These are phyloP conservation scores for Yarrowia sp. DNA, from an alignment of 805 yeast genomes.

Conservation along the genomic window DNA sequence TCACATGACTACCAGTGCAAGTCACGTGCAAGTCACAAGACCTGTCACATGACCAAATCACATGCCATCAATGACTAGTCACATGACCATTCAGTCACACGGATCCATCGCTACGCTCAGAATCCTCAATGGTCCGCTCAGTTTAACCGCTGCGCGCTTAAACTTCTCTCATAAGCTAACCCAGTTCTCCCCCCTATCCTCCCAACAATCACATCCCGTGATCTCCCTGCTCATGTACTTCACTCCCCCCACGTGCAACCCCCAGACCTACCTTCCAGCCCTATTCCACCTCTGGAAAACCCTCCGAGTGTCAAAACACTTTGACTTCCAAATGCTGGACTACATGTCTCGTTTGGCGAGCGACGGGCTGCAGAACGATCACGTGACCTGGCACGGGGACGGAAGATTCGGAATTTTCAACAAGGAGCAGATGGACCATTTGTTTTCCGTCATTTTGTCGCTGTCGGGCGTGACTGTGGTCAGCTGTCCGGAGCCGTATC, in stretches of 20 bases:
- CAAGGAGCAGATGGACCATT: slow-evolving; percentile 63
- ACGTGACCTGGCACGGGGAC: slow-evolving; percentile 47
- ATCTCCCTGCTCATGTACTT: slow-evolving; percentile 29
- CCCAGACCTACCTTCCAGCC: slow-evolving; percentile 66
- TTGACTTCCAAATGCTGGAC: slow-evolving; percentile 70
- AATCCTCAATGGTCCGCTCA: no score
- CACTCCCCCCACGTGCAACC: slow-evolving; percentile 47
- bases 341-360: slow-evolving; percentile 66
- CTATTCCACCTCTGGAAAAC: slow-evolving; percentile 77
- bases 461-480: slow-evolving; percentile 56
- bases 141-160: no score
- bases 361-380: slow-evolving; percentile 48
- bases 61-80: no score
- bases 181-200: slow-evolving; percentile 36
- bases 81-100: no score
- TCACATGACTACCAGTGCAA: no score
- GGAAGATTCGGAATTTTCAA: slow-evolving; percentile 70
- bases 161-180: background rate
- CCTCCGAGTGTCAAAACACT: slow-evolving; percentile 56
- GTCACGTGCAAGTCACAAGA: no score
- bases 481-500: slow-evolving; percentile 30
- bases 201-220: slow-evolving; percentile 35
- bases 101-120: no score
- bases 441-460: slow-evolving; percentile 58
- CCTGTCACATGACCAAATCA: no score